Evolutionary conservation across 495 filamentous ascomycete species (phyloP), one percentile per base, ranked within the genome.

Genomic region (Penicillium atrosanguineum): DNA sequence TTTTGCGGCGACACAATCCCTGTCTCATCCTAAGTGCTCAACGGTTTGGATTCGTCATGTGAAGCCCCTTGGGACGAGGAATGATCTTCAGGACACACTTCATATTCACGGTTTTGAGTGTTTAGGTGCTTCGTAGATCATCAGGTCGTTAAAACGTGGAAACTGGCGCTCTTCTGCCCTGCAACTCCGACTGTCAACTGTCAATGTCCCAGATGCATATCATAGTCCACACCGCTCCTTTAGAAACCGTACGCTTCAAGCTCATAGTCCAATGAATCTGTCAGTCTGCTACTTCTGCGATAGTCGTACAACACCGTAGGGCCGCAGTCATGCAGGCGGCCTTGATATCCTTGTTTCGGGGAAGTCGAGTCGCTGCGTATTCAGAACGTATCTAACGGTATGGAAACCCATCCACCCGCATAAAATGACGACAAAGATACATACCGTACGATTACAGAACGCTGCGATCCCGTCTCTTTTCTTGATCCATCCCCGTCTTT

Each of bases 371-470:
- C 39, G 48, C 23, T 16, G 23, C 38, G 19, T 38, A 50, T 41
- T 41, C 38, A 31, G 23, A 3, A 42, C 43, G 45, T 37, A 26
- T 21, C 31, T 55, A 46, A 44, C 28, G 18, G 46, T 46, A 48
- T 26, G 20, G 52, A 48, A 52, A 44, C 15, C 44, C 44, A 26
- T 47, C 42, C 36, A n/a, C 20, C 42, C 37, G 46, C 47, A 50
- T 29, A 45, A 37, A 31, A 43, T 29, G 25, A 39, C n/a, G 19
- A 46, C 48, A 44, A 51, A 45, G 16, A 26, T 45, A 44, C 45
- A 44, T 59, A 60, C 60, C 41, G 43, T 57, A 63, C 50, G 14
- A 31, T 38, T 23, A 61, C 52, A 38, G 47, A 57, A 63, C 61
- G 8, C 16, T 31, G 7, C n/a, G 28, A 43, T 45, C 44, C 34